phyloP scores from a whole-genome alignment of 768 basidiomycete genomes.

The Mycena haematopus region DNA sequence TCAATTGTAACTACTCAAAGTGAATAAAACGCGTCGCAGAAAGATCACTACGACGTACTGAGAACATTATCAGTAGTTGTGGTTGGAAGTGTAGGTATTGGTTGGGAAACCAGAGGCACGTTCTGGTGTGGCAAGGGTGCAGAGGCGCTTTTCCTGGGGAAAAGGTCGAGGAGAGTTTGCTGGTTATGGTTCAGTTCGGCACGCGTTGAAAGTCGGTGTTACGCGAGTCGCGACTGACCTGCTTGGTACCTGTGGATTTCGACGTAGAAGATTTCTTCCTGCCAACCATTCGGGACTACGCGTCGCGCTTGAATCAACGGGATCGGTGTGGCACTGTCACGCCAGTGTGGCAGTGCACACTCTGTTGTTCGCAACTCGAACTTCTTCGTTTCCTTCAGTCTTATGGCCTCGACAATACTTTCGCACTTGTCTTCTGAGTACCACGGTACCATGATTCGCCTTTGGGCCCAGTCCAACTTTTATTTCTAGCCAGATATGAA shows the following conservation, averaged over 20 bases:
- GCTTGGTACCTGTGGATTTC: conserved; percentile 33
- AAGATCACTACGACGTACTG: neutral
- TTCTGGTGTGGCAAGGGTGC: neutral
- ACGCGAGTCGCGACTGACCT: conserved; percentile 33
- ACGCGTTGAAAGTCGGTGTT: conserved; percentile 13
- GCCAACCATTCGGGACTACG: conserved; percentile 33
- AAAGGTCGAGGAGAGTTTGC: conserved; percentile 50
- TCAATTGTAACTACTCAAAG: neutral
- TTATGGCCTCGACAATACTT: neutral
- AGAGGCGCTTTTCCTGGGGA: conserved; percentile 33
- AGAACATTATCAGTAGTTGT: neutral
- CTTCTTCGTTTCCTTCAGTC: no score
- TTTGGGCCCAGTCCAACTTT: neutral
- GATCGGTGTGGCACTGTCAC: no score
- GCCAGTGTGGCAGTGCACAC: no score
- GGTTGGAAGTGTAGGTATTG: neutral
- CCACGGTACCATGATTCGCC: conserved; percentile 38
- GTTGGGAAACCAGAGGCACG: neutral
- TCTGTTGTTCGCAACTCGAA: neutral
- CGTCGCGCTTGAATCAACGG: conserved; percentile 31
- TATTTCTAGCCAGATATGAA: conserved; percentile 58
- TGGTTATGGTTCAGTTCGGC: conserved; percentile 33
- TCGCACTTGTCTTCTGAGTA: conserved; percentile 50
- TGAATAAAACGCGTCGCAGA: conserved; percentile 12
- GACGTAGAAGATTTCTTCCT: conserved; percentile 31